Percentiles rank a stretch among this genome's conserved stretches.
Conservation (phyloP, 257 asterid species). For the Scutellaria baicalensis region DNA sequence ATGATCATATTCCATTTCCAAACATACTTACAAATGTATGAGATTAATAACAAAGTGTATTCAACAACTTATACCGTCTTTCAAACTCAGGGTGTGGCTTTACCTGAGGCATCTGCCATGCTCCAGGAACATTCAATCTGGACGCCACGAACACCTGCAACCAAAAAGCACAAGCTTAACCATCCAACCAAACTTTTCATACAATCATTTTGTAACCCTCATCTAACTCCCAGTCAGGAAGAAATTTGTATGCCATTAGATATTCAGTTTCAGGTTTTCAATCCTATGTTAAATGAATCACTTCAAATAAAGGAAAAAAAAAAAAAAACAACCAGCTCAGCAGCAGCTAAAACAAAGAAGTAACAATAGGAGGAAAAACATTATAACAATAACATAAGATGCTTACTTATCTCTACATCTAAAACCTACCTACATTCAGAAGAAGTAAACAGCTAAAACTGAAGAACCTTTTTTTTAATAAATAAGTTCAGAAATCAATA, state of each 20-base stretch:
- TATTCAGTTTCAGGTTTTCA: background rate
- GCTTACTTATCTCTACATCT: background rate
- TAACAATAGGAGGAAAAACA: background rate
- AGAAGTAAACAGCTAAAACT: background rate
- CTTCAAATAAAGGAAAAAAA: background rate
- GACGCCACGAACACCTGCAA: conserved; percentile 96
- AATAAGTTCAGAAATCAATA: background rate
- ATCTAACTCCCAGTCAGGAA: background rate
- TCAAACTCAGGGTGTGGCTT: conserved; percentile 5
- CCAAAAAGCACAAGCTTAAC: conserved; percentile 5
- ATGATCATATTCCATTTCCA: background rate
- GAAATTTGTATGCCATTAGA: background rate
- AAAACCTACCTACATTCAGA: background rate
- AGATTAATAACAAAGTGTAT: background rate
- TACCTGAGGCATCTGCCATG: conserved; percentile 99
- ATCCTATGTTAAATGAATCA: background rate
- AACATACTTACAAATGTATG: background rate
- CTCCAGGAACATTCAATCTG: conserved; percentile 95
- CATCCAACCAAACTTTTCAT: background rate
- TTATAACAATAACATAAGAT: background rate
- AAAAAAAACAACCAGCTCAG: background rate
- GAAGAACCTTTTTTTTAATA: background rate
- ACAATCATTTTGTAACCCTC: background rate
- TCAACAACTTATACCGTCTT: background rate
- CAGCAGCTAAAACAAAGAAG: background rate